Conservation (phyloP, 2,329 filamentous ascomycete genomes). For the Ophiostoma perfectum region DNA sequence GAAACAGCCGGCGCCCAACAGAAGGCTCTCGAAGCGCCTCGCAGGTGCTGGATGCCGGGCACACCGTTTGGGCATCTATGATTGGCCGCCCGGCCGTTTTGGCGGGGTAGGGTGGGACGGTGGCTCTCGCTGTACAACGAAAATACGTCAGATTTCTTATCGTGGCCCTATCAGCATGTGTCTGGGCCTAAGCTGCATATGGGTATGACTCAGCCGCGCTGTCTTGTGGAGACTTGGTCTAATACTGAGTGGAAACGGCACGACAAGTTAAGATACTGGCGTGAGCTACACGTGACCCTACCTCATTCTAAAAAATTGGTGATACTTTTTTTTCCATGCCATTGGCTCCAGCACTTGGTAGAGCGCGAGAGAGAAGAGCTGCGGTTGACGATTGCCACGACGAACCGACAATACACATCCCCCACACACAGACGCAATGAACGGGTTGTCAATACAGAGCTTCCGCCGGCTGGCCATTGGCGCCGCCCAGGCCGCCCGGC, state of each 20-base stretch:
- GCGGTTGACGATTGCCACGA: not conserved
- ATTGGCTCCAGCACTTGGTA: constrained; percentile 1
- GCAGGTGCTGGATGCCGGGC: constrained; percentile 4
- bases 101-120: constrained; percentile 9
- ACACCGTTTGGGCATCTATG: not conserved
- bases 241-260: not conserved
- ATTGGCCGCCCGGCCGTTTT: constrained; percentile 5
- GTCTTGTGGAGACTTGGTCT: not conserved
- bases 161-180: not conserved
- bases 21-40: constrained; percentile 26
- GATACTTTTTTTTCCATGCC: not conserved
- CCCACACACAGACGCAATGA: constrained; percentile 23
- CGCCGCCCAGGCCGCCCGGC: constrained; percentile 26
- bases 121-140: not conserved
- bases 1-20: constrained; percentile 4
- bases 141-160: constrained; percentile 10
- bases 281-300: not conserved
- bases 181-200: not conserved
- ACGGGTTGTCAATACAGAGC: constrained; percentile 22
- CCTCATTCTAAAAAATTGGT: not conserved
- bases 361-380: not conserved
- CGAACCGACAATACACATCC: not conserved
- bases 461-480: constrained; percentile 38
- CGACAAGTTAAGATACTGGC: not conserved
- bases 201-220: constrained; percentile 1